Conservation (phyloP, 352 stramenopile genomes). For the Globisporangium takayamanum region DNA sequence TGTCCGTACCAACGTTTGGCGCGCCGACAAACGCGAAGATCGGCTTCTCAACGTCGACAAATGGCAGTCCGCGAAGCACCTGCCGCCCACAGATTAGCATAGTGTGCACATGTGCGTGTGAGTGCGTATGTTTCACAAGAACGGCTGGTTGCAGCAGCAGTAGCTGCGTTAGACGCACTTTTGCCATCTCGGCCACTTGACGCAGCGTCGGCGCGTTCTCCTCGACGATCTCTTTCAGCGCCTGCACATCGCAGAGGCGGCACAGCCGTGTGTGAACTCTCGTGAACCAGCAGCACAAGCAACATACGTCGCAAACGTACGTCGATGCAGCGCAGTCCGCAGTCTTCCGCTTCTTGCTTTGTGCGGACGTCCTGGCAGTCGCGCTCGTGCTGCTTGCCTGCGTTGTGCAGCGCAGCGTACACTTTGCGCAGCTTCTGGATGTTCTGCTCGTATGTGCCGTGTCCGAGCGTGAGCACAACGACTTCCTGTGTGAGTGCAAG, state of each 20-base stretch:
- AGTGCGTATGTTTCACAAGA: neutral
- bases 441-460: constrained; percentile 61
- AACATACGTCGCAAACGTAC: constrained; percentile 15
- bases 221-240: constrained; percentile 43
- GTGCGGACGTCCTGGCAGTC: constrained; percentile 63
- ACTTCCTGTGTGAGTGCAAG: constrained; percentile 43
- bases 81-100: constrained; percentile 9
- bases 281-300: neutral
- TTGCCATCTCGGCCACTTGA: constrained; percentile 53
- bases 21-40: constrained; percentile 84
- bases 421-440: constrained; percentile 72
- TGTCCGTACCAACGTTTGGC: constrained; percentile 67
- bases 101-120: neutral
- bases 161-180: constrained; percentile 19
- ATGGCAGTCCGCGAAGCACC: constrained; percentile 66
- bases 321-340: constrained; percentile 67
- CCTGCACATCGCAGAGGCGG: constrained; percentile 14
- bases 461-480: constrained; percentile 70
- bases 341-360: constrained; percentile 76
- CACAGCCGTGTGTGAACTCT: neutral
- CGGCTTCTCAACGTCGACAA: constrained; percentile 70
- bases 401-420: constrained; percentile 72
- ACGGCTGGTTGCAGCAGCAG: neutral
- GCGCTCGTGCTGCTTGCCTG: constrained; percentile 61
- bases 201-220: constrained; percentile 30